Conservation (phyloP, 345 rosid genomes). For the Corymbia maculata region DNA sequence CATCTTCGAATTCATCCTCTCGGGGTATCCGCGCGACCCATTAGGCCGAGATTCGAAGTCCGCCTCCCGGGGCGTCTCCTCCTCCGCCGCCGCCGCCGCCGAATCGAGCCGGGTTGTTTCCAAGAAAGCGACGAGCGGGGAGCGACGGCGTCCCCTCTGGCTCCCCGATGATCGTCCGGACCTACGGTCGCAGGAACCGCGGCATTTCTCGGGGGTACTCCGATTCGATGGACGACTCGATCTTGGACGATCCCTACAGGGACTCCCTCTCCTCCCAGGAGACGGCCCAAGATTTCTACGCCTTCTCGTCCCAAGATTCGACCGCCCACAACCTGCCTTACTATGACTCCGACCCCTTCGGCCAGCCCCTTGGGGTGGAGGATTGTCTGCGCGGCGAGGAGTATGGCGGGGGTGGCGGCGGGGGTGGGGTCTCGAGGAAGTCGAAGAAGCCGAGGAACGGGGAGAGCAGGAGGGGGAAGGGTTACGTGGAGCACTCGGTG, state of each 20-base stretch:
- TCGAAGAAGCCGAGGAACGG: constrained; percentile 48
- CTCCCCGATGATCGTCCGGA: constrained; percentile 61
- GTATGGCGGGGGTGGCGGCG: neutral
- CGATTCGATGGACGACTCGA: constrained; percentile 27
- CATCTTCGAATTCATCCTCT: neutral
- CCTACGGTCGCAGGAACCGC: constrained; percentile 87
- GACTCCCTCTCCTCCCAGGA: constrained; percentile 45
- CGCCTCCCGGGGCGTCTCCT: neutral
- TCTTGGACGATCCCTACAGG: constrained; percentile 21
- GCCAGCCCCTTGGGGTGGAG: neutral
- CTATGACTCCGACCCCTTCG: constrained; percentile 21
- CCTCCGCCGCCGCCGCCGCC: neutral
- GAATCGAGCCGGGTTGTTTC: neutral
- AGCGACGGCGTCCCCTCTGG: neutral
- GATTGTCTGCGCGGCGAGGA: neutral
- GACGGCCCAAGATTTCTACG: constrained; percentile 25
- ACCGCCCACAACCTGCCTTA: neutral
- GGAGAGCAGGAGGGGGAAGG: constrained; percentile 2
- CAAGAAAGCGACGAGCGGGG: neutral
- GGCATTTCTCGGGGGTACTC: constrained; percentile 35
- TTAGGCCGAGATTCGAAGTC: too few species aligned
- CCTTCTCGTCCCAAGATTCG: constrained; percentile 47
- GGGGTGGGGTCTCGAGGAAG: constrained; percentile 26
- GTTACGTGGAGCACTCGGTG: constrained; percentile 8
- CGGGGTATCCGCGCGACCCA: too few species aligned